These are phyloP conservation scores for Pelargonium cotyledonis DNA, from an alignment of 441 rosid species.

Conservation along the genomic window DNA sequence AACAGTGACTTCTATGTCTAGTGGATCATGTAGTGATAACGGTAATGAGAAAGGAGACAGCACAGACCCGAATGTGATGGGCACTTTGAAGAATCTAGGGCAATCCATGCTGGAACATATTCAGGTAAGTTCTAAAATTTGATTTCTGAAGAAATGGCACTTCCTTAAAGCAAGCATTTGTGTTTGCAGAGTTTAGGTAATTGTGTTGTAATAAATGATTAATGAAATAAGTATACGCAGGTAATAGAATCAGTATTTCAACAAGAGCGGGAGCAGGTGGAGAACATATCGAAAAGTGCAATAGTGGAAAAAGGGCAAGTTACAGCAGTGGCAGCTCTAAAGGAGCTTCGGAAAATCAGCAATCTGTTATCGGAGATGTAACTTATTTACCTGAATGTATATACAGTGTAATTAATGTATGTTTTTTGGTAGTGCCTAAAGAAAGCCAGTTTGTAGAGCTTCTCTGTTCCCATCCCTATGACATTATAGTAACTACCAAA, in stretches of 20 bases:
- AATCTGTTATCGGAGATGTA: slow-evolving; percentile 82
- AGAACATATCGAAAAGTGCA: slow-evolving; percentile 51
- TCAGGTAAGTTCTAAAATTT: slow-evolving; percentile 55
- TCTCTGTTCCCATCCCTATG: not conserved
- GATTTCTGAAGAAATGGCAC: not conserved
- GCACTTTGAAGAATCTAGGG: slow-evolving; percentile 61
- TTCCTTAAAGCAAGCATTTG: too few species aligned
- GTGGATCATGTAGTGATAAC: slow-evolving; percentile 26
- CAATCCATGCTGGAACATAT: slow-evolving; percentile 86
- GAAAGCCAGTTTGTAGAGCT: slow-evolving; percentile 23
- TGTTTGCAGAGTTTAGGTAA: too few species aligned
- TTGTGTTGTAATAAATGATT: too few species aligned
- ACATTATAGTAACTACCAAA: not conserved
- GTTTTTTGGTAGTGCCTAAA: slow-evolving; percentile 28
- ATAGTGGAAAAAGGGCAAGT: slow-evolving; percentile 77
- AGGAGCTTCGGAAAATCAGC: slow-evolving; percentile 92
- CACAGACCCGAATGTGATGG: slow-evolving; percentile 62
- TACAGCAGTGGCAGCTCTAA: slow-evolving; percentile 73
- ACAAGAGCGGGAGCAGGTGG: slow-evolving; percentile 66
- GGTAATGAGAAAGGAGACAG: slow-evolving; percentile 43
- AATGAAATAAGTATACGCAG: slow-evolving; percentile 43
- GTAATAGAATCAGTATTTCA: slow-evolving; percentile 84
- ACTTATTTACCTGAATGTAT: slow-evolving; percentile 32
- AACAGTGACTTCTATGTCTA: slow-evolving; percentile 29
- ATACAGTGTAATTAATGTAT: slow-evolving; percentile 44